These are phyloP conservation scores for Populus hybrid DNA, from an alignment of 441 rosid genomes.

Conservation along the genomic window DNA sequence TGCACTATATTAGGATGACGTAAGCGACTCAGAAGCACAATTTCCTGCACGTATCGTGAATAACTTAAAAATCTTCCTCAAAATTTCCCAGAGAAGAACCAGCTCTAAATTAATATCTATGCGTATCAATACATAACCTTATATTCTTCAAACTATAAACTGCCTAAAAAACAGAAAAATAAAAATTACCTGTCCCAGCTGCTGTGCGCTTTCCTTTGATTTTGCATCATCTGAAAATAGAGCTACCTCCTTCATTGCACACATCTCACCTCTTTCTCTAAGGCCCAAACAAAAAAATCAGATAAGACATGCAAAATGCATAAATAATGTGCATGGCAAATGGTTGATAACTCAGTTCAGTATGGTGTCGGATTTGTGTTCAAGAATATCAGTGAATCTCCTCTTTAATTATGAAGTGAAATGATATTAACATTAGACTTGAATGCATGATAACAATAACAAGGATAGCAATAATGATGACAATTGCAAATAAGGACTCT, in stretches of 20 bases:
- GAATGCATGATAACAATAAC: neutral
- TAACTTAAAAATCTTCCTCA: neutral
- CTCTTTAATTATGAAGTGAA: neutral
- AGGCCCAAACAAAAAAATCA: conserved; percentile 18
- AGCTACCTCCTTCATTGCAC: conserved; percentile 95
- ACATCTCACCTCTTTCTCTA: conserved; percentile 93
- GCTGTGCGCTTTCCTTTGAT: conserved; percentile 80
- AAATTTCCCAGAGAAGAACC: neutral
- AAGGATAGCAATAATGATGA: neutral
- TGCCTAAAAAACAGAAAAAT: neutral
- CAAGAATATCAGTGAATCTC: neutral
- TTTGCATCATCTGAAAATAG: conserved; percentile 79
- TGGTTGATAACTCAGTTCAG: neutral
- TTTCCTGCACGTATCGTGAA: conserved; percentile 50
- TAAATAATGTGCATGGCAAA: neutral
- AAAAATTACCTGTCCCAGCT: conserved; percentile 60
- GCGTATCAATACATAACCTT: no score
- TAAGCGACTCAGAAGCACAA: conserved; percentile 63
- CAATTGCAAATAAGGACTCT: neutral
- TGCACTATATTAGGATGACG: conserved; percentile 91
- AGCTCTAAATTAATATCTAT: no score
- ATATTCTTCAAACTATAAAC: no score
- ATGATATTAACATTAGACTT: neutral
- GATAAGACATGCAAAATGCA: conserved; percentile 12
- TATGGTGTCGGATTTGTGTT: neutral